phyloP scores from a whole-genome alignment of 2,329 filamentous ascomycete genomes.

The Thyridium curvatum region DNA sequence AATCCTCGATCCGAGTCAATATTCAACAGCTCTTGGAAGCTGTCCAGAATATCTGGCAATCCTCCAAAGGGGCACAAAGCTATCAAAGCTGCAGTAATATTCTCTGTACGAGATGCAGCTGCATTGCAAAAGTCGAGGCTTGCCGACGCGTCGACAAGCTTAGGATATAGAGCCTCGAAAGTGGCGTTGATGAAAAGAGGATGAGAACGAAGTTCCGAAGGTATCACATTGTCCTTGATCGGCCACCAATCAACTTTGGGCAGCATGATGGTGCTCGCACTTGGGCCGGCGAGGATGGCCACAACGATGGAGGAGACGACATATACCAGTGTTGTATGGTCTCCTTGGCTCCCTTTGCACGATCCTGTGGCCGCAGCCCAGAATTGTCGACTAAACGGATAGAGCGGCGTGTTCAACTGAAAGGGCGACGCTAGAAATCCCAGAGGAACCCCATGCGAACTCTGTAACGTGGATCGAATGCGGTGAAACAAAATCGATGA shows the following conservation, averaged over 20 bases:
- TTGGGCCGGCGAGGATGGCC: background rate
- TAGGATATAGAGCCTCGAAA: too few species aligned
- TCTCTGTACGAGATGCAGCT: too few species aligned
- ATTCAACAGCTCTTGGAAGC: too few species aligned
- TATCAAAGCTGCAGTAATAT: too few species aligned
- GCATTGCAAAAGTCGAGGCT: too few species aligned
- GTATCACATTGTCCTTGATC: background rate
- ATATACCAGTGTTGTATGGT: background rate
- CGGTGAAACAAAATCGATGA: background rate
- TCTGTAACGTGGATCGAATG: background rate
- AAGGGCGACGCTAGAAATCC: background rate
- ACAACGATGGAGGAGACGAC: too few species aligned
- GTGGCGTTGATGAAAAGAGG: too few species aligned
- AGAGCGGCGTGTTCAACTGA: background rate
- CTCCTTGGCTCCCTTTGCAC: background rate
- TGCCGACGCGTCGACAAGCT: too few species aligned
- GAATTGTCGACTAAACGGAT: background rate
- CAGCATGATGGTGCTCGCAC: background rate
- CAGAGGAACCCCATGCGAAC: background rate
- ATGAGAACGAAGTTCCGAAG: too few species aligned
- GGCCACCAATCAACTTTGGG: conserved; percentile 1
- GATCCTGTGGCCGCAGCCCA: background rate
- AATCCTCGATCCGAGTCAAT: too few species aligned
- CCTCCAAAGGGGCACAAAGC: too few species aligned
- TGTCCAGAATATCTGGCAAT: too few species aligned